phyloP scores from a whole-genome alignment of 495 filamentous ascomycete genomes.

The Trichocladium uniseriatum region DNA sequence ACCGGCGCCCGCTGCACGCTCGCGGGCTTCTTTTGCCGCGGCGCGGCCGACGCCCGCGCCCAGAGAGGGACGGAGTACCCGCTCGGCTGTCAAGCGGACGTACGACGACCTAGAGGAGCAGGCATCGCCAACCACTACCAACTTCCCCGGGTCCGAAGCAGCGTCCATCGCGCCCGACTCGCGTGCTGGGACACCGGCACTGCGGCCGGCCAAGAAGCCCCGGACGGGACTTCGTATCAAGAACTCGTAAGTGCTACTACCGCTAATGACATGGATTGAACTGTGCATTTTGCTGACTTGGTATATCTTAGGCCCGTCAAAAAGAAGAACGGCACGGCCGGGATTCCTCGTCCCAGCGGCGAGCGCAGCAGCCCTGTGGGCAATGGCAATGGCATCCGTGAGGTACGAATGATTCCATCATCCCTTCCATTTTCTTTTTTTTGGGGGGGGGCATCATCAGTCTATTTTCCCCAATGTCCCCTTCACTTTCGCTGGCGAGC shows the following conservation, averaged over 20 bases:
- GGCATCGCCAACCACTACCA: conserved; percentile 36
- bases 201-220: conserved; percentile 45
- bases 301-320: conserved; percentile 41
- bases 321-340: conserved; percentile 42
- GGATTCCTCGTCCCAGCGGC: conserved; percentile 43
- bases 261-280: too few species aligned
- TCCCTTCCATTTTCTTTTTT: conserved; percentile 8
- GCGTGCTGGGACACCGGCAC: conserved; percentile 47
- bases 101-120: conserved; percentile 39
- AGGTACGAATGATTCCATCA: conserved; percentile 33
- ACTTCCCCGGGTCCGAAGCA: conserved; percentile 30
- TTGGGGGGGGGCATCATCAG: too few species aligned
- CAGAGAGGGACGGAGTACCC: conserved; percentile 26
- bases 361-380: conserved; percentile 41
- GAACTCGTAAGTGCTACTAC: conserved; percentile 51
- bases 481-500: not conserved
- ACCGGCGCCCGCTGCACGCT: conserved; percentile 6
- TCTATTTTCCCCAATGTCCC: conserved; percentile 9
- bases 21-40: conserved; percentile 11
- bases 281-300: not conserved
- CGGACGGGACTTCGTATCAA: conserved; percentile 54
- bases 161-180: conserved; percentile 40
- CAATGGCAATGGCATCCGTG: conserved; percentile 31
- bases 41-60: conserved; percentile 16
- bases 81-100: conserved; percentile 35